phyloP scores from a whole-genome alignment of 208 protist species.

The Spongospora subterranea region DNA sequence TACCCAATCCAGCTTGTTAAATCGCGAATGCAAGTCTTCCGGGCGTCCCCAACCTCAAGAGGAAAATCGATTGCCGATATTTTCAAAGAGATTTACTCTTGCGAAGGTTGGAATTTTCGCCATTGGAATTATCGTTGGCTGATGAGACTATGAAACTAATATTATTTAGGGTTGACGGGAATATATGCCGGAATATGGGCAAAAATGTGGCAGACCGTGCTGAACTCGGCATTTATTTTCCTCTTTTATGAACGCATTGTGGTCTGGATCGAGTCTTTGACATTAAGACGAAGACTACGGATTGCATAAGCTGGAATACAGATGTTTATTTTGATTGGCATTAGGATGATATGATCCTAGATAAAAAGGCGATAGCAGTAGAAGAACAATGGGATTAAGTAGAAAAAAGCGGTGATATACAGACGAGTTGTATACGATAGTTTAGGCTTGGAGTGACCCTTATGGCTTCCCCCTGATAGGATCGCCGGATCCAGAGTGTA shows the following conservation, averaged over 20 bases:
- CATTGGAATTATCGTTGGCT: background rate
- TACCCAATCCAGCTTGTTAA: slow-evolving; percentile 31
- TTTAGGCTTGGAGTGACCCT: slow-evolving; percentile 34
- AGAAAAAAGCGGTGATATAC: slow-evolving; percentile 37
- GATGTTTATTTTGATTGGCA: too few species aligned
- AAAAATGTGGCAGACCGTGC: slow-evolving; percentile 33
- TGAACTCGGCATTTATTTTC: slow-evolving; percentile 39
- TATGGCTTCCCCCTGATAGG: slow-evolving; percentile 17
- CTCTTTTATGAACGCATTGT: slow-evolving; percentile 23
- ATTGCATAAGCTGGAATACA: background rate
- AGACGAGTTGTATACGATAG: slow-evolving; percentile 40
- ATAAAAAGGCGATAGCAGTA: background rate
- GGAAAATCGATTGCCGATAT: background rate
- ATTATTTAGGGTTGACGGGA: background rate
- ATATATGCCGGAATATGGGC: background rate
- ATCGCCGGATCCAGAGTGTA: slow-evolving; percentile 48
- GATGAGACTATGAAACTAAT: background rate
- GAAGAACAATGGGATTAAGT: slow-evolving; percentile 14
- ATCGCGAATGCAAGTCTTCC: slow-evolving; percentile 38
- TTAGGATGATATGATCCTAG: background rate
- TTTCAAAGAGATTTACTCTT: background rate
- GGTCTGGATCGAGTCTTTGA: background rate
- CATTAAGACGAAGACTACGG: background rate
- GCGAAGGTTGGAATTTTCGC: background rate
- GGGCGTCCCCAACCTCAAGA: background rate